Conservation (phyloP, 768 basidiomycete genomes). For the Suillus bovinus region DNA sequence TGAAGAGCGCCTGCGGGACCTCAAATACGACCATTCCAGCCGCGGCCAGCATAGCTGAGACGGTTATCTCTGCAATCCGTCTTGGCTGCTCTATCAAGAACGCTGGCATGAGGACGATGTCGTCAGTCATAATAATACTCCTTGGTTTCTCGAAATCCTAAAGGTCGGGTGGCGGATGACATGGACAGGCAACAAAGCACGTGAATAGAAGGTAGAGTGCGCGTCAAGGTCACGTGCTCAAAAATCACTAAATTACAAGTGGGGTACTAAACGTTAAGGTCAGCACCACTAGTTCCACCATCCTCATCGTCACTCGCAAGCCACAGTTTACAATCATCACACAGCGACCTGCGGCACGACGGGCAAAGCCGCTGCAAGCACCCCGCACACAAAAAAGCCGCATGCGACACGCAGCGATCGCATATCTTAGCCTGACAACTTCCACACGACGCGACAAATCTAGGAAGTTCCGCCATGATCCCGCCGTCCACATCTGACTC, state of each 20-base stretch:
- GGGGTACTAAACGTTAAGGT: neutral
- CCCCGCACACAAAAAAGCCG: neutral
- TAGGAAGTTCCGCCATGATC: neutral
- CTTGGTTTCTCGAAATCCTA: neutral
- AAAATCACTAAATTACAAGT: too few relatives aligned
- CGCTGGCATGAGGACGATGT: neutral
- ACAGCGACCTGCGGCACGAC: neutral
- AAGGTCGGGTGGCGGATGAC: neutral
- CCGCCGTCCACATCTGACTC: neutral
- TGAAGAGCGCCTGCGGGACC: neutral
- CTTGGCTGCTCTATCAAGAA: neutral
- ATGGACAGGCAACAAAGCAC: neutral
- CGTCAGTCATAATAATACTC: neutral
- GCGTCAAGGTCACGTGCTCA: neutral
- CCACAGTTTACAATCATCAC: neutral
- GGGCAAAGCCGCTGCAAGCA: neutral
- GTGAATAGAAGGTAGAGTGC: neutral
- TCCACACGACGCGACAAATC: neutral
- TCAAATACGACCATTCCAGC: neutral
- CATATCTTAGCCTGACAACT: neutral
- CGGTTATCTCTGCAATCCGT: neutral
- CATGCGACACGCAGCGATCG: neutral
- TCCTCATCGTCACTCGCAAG: neutral
- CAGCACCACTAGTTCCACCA: neutral
- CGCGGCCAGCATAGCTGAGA: neutral